Conservation (phyloP, 805 yeast species). For the Lipomyces spencermartinsiae region DNA sequence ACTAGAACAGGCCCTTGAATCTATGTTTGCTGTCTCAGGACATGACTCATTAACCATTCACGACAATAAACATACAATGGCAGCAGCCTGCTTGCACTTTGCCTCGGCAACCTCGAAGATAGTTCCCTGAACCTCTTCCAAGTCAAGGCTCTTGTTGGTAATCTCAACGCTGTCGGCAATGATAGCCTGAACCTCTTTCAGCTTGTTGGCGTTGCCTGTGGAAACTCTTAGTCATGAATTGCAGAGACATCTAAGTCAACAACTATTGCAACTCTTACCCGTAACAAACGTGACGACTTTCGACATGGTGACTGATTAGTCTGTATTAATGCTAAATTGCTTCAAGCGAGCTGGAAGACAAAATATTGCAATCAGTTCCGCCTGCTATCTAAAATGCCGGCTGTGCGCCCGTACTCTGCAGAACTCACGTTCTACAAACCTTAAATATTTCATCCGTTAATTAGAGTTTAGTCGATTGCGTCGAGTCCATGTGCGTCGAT, state of each 20-base stretch:
- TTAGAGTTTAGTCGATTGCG: no score
- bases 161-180: constrained; percentile 55
- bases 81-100: constrained; percentile 79
- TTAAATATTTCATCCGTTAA: no score
- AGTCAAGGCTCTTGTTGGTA: constrained; percentile 71
- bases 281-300: constrained; percentile 70
- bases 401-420: no score
- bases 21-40: constrained; percentile 26
- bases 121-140: constrained; percentile 91
- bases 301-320: constrained; percentile 18
- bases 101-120: constrained; percentile 79
- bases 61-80: constrained; percentile 46
- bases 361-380: not conserved
- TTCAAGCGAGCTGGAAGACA: not conserved
- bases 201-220: constrained; percentile 88
- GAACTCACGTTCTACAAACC: no score
- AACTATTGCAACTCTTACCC: constrained; percentile 73
- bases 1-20: constrained; percentile 84
- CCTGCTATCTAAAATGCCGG: not conserved
- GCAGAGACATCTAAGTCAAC: constrained; percentile 65
- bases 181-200: constrained; percentile 81
- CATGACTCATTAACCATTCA: not conserved
- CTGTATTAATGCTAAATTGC: not conserved
- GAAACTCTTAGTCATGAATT: constrained; percentile 54
- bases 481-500: no score